Evolutionary conservation across 495 filamentous ascomycete genomes (phyloP).

Genomic region (Cryomyces antarcticus): DNA sequence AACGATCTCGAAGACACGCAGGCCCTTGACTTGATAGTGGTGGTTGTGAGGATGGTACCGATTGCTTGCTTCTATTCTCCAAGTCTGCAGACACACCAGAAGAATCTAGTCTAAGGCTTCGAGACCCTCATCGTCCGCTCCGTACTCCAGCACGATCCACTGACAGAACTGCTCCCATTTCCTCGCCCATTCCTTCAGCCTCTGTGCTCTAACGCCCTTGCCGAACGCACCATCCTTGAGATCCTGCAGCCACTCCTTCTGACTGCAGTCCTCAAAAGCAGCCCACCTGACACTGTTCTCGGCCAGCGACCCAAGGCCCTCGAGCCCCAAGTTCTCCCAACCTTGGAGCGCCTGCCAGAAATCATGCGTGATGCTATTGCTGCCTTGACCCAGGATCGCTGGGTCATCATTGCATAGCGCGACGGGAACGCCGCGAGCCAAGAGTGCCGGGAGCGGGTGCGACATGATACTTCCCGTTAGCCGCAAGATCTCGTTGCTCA

Average conservation of each 20-base stretch:
- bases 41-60: no score
- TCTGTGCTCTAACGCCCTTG: constrained; percentile 45
- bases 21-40: no score
- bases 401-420: constrained; percentile 74
- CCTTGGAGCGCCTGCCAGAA: constrained; percentile 84
- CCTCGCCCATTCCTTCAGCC: constrained; percentile 54
- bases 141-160: constrained; percentile 73
- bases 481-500: constrained; percentile 66
- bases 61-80: no score
- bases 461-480: constrained; percentile 54
- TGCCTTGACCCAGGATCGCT: constrained; percentile 57
- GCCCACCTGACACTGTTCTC: constrained; percentile 88
- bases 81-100: no score
- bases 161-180: constrained; percentile 82
- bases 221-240: constrained; percentile 56
- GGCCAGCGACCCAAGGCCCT: constrained; percentile 62
- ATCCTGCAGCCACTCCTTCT: constrained; percentile 46
- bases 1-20: no score
- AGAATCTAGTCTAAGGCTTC: not conserved
- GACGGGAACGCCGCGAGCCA: constrained; percentile 64
- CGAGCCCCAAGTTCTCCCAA: constrained; percentile 67
- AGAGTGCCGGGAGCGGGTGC: constrained; percentile 64
- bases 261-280: constrained; percentile 57
- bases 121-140: constrained; percentile 12
- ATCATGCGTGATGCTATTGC: constrained; percentile 61